phyloP scores from a whole-genome alignment of 352 stramenopile species.

The Phytophthora meadii region DNA sequence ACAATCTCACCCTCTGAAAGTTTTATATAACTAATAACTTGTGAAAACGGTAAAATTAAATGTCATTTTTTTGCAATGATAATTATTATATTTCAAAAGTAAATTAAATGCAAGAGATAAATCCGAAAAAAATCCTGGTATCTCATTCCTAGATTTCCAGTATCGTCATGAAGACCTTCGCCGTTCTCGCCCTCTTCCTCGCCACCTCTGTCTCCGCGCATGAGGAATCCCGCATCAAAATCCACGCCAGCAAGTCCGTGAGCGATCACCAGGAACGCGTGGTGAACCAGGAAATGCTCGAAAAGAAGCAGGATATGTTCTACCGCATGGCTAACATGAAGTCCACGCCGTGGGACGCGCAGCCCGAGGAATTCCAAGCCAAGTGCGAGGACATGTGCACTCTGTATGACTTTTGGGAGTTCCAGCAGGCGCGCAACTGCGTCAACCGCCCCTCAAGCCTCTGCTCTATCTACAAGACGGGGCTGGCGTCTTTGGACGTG shows the following conservation, averaged over 20 bases:
- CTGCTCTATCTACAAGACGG: slow-evolving; percentile 68
- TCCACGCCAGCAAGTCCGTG: slow-evolving; percentile 23
- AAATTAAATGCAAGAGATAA: too few species aligned
- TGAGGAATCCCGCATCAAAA: slow-evolving; percentile 20
- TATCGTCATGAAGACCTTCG: slow-evolving; percentile 32
- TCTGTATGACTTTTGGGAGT: slow-evolving; percentile 64
- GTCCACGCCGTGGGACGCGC: slow-evolving; percentile 69
- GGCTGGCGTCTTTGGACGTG: slow-evolving; percentile 48
- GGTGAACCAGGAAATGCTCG: slow-evolving; percentile 32
- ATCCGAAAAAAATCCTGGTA: neutral
- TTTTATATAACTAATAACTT: too few species aligned
- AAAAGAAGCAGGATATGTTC: slow-evolving; percentile 50
- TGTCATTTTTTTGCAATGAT: too few species aligned
- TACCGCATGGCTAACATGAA: slow-evolving; percentile 60
- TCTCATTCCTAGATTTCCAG: slow-evolving; percentile 20
- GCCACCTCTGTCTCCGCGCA: slow-evolving; percentile 9
- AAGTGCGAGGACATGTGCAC: slow-evolving; percentile 74
- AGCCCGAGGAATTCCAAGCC: slow-evolving; percentile 45
- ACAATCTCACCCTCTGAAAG: too few species aligned
- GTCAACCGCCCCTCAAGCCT: slow-evolving; percentile 55
- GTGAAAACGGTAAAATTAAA: too few species aligned
- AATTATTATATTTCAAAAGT: neutral
- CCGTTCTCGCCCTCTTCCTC: slow-evolving; percentile 21
- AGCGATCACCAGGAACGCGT: slow-evolving; percentile 25
- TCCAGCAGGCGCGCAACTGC: slow-evolving; percentile 70